These are phyloP conservation scores for Eucalyptus pauciflora DNA, from an alignment of 345 rosid genomes.

Conservation along the genomic window DNA sequence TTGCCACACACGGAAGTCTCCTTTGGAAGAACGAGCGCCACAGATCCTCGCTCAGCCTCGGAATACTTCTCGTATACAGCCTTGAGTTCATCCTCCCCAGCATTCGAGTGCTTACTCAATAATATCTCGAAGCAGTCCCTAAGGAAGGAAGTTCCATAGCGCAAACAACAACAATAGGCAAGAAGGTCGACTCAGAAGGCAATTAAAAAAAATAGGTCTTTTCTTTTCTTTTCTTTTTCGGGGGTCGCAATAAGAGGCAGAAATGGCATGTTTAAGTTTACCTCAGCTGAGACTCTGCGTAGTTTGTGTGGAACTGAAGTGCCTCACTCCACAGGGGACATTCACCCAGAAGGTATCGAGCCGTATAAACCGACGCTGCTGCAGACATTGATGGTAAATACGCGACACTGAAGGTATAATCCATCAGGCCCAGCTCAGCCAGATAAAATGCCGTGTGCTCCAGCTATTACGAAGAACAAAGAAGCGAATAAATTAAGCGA, in stretches of 20 bases:
- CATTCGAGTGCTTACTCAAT: not conserved
- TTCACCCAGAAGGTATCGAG: not conserved
- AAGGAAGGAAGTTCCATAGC: not conserved
- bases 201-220: not conserved
- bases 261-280: not conserved
- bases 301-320: not conserved
- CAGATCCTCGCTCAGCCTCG: not conserved
- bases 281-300: not conserved
- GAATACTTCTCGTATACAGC: not conserved
- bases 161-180: not conserved
- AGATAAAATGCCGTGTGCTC: not conserved
- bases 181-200: not conserved
- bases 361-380: not conserved
- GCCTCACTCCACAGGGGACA: not conserved
- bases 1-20: not conserved
- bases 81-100: not conserved
- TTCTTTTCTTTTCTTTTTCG: no score
- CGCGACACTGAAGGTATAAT: not conserved
- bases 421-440: not conserved
- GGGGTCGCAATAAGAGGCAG: not conserved
- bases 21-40: not conserved
- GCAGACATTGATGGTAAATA: not conserved
- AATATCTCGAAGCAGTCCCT: not conserved
- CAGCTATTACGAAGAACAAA: not conserved
- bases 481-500: not conserved